These are phyloP conservation scores for Hypoxylon rubiginosum DNA, from an alignment of 2,329 filamentous ascomycete genomes.

Conservation along the genomic window DNA sequence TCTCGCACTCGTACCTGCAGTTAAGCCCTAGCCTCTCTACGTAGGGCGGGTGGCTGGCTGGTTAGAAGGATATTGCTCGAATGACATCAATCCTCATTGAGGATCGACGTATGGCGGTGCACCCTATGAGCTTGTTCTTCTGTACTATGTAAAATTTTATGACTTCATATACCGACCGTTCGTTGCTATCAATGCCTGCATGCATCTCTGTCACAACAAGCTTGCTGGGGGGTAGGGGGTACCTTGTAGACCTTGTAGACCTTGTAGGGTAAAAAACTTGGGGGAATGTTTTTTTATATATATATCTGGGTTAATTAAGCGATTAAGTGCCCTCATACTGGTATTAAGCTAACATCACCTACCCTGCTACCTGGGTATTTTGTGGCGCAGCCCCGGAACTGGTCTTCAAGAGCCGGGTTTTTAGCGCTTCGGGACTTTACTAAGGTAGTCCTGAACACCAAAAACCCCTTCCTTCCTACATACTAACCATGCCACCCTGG, in stretches of 20 bases:
- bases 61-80: constrained; percentile 20
- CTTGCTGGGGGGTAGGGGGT: not conserved
- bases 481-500: not conserved
- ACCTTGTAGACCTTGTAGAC: too few relatives aligned
- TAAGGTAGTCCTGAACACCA: constrained; percentile 24
- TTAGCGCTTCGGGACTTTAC: constrained; percentile 28
- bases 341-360: constrained; percentile 4
- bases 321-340: constrained; percentile 19
- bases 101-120: constrained; percentile 35
- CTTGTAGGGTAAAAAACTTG: constrained; percentile 2
- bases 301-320: constrained; percentile 14
- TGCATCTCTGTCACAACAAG: constrained; percentile 24
- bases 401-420: constrained; percentile 12
- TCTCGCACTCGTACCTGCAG: constrained; percentile 34
- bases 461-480: constrained; percentile 6
- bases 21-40: constrained; percentile 3
- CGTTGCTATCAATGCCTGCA: constrained; percentile 10
- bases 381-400: constrained; percentile 29
- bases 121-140: constrained; percentile 11
- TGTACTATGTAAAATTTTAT: constrained; percentile 5
- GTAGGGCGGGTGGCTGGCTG: constrained; percentile 5
- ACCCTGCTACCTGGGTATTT: not conserved
- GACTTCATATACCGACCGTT: constrained; percentile 33
- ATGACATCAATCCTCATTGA: constrained; percentile 35
- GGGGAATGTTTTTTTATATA: constrained; percentile 13